phyloP scores from a whole-genome alignment of 257 asterid species.

The Solanum etuberosum region DNA sequence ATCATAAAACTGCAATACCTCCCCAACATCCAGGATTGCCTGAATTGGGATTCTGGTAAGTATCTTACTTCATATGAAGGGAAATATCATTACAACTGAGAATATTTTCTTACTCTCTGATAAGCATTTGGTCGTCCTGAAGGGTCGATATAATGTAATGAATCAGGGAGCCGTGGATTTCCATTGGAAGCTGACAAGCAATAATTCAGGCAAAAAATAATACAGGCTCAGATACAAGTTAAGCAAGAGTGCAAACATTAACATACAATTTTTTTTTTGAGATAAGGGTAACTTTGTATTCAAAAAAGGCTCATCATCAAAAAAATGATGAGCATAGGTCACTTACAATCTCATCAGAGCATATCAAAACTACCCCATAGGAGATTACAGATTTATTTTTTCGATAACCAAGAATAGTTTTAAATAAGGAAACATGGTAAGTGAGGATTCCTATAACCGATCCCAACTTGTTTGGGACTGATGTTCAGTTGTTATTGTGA shows the following conservation, averaged over 20 bases:
- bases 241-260: background rate
- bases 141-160: slow-evolving; percentile 88
- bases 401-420: background rate
- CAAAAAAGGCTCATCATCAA: background rate
- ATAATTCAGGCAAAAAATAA: background rate
- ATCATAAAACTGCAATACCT: slow-evolving; percentile 83
- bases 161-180: slow-evolving; percentile 93
- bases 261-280: background rate
- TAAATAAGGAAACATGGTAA: background rate
- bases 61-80: slow-evolving; percentile 1
- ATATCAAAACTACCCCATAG: too few relatives aligned
- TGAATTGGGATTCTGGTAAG: slow-evolving; percentile 21
- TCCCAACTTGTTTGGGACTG: background rate
- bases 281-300: background rate
- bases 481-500: background rate
- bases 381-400: too few relatives aligned
- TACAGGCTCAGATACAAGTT: background rate
- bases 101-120: slow-evolving; percentile 66
- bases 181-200: slow-evolving; percentile 91
- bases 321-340: background rate
- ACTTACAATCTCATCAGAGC: too few relatives aligned
- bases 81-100: background rate
- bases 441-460: background rate
- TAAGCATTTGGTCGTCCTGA: slow-evolving; percentile 91
- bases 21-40: slow-evolving; percentile 91